Conservation (phyloP, 2,329 filamentous ascomycete genomes). For the Penicillium paneum region DNA sequence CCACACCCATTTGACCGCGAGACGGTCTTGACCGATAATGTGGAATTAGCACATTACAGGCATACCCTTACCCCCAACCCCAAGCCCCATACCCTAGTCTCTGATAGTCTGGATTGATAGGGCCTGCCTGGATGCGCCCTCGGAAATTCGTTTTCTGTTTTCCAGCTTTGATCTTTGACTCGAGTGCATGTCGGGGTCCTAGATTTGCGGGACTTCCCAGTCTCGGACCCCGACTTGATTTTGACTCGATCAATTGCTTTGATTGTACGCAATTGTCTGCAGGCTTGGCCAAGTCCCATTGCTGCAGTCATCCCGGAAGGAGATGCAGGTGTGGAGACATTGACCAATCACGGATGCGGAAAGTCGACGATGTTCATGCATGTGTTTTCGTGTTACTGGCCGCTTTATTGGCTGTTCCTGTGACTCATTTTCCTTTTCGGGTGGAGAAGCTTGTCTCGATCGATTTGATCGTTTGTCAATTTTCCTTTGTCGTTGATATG, state of each 20-base stretch:
- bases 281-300: background rate
- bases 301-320: background rate
- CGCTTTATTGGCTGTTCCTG: conserved; percentile 4
- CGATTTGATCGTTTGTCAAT: background rate
- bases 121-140: conserved; percentile 12
- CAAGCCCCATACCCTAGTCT: background rate
- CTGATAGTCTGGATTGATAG: conserved; percentile 5
- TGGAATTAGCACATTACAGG: background rate
- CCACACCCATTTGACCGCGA: background rate
- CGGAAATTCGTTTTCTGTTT: conserved; percentile 4
- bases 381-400: background rate
- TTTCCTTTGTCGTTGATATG: conserved; percentile 1
- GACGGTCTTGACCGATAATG: background rate
- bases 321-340: background rate
- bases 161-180: conserved; percentile 9
- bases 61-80: background rate
- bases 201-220: background rate
- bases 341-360: conserved; percentile 6
- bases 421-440: conserved; percentile 3
- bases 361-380: conserved; percentile 4
- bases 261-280: background rate
- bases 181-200: background rate
- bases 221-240: background rate
- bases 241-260: conserved; percentile 4
- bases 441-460: background rate